Percentiles rank a stretch among this genome's conserved stretches.
Evolutionary conservation across 148 eudicot species (phyloP).

Genomic region (Drosera capensis): DNA sequence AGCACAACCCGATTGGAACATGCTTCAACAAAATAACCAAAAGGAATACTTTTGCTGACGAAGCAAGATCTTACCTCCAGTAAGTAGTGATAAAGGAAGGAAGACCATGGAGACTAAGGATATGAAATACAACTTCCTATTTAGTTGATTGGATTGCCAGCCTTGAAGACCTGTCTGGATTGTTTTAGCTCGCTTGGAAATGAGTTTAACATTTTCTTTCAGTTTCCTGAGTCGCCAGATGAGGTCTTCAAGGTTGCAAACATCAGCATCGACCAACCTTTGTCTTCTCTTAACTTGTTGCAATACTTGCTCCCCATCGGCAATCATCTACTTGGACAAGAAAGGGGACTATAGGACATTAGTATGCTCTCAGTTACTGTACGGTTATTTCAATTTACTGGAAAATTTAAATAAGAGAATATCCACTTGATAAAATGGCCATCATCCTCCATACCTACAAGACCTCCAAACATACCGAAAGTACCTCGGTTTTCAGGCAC

Average conservation of each 20-base stretch:
- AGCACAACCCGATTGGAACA: too few relatives aligned
- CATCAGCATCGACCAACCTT: conserved; percentile 63
- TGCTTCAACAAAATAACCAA: not conserved
- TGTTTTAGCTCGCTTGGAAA: conserved; percentile 81
- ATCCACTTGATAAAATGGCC: too few relatives aligned
- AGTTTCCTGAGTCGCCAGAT: conserved; percentile 68
- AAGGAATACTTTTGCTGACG: not conserved
- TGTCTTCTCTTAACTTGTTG: conserved; percentile 73
- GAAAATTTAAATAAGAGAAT: too few relatives aligned
- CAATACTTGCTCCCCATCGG: conserved; percentile 92
- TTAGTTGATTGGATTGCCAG: conserved; percentile 94
- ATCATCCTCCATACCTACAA: too few relatives aligned
- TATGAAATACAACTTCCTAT: conserved; percentile 71
- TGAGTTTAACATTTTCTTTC: conserved; percentile 88
- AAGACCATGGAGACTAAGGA: conserved; percentile 85
- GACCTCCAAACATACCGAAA: too few relatives aligned
- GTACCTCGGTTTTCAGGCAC: too few relatives aligned
- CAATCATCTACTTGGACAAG: conserved; percentile 70
- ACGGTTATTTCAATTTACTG: too few relatives aligned
- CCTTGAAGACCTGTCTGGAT: conserved; percentile 89
- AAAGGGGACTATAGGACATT: too few relatives aligned
- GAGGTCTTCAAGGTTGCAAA: conserved; percentile 64
- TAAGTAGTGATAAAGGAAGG: conserved; percentile 78
- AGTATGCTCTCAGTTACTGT: too few relatives aligned
- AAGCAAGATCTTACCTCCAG: conserved; percentile 75